Evolutionary conservation across 306 rosid species (phyloP).

Genomic region (Psophocarpus tetragonolobus): DNA sequence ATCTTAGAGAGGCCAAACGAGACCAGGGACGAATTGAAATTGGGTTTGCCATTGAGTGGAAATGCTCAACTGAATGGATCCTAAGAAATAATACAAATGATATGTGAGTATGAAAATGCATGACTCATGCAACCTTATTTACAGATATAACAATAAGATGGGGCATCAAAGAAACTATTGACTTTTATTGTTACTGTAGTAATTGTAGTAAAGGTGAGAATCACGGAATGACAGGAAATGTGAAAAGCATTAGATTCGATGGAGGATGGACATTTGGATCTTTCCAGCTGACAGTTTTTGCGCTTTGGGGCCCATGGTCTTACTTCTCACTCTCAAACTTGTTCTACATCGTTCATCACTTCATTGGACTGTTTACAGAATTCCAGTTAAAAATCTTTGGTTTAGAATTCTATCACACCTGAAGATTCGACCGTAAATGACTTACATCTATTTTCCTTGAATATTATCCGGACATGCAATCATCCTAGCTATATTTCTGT

Average conservation of each 20-base stretch:
- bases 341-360: not conserved
- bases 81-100: not conserved
- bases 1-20: constrained; percentile 45
- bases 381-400: not conserved
- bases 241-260: not conserved
- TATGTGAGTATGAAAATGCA: not conserved
- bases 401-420: not conserved
- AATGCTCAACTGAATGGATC: not conserved
- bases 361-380: not conserved
- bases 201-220: not conserved
- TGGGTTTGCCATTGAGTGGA: constrained; percentile 50
- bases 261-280: not conserved
- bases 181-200: not conserved
- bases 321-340: not conserved
- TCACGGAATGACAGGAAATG: not conserved
- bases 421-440: not conserved
- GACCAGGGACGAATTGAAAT: constrained; percentile 67
- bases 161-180: no score
- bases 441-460: not conserved
- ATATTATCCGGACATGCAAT: not conserved
- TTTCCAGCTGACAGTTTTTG: not conserved
- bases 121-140: constrained; percentile 38
- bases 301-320: not conserved
- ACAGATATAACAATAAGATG: constrained; percentile 37
- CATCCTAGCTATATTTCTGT: not conserved